These are phyloP conservation scores for Colletotrichum euphorbiae DNA, from an alignment of 2,329 filamentous ascomycete species.

Conservation along the genomic window DNA sequence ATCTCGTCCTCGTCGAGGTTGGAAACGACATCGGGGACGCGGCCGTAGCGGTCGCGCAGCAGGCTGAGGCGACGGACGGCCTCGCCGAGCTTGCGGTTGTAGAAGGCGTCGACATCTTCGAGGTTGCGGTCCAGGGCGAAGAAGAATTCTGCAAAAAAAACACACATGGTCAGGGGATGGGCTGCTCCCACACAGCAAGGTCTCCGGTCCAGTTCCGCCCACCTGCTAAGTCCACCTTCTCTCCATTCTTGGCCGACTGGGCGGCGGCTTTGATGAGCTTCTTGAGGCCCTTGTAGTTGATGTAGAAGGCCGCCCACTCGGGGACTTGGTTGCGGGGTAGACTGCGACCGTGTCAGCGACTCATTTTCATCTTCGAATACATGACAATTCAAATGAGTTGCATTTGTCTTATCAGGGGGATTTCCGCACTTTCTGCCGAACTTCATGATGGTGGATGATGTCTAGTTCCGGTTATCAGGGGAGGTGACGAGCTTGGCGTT, in stretches of 20 bases:
- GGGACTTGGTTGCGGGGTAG: constrained; percentile 86
- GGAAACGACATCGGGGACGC: constrained; percentile 74
- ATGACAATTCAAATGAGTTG: background rate
- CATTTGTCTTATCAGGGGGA: background rate
- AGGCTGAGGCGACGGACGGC: constrained; percentile 85
- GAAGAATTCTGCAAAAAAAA: constrained; percentile 81
- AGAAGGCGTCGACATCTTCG: constrained; percentile 95
- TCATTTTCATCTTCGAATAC: constrained; percentile 4
- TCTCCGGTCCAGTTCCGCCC: constrained; percentile 56
- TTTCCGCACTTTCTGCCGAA: constrained; percentile 68
- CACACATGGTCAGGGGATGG: constrained; percentile 51
- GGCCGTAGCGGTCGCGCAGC: constrained; percentile 88
- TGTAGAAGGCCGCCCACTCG: constrained; percentile 86
- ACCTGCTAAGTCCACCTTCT: constrained; percentile 91
- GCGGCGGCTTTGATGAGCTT: constrained; percentile 90
- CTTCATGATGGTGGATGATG: constrained; percentile 69
- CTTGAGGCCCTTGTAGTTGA: constrained; percentile 93
- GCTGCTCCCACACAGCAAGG: constrained; percentile 43
- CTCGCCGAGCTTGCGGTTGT: constrained; percentile 94
- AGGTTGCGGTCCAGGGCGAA: constrained; percentile 96
- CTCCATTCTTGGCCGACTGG: constrained; percentile 73
- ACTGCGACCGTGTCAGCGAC: constrained; percentile 53
- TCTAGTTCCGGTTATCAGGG: constrained; percentile 23
- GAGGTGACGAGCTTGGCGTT: constrained; percentile 29
- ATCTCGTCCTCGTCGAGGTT: constrained; percentile 88